These are phyloP conservation scores for Naganishia friedmannii DNA, from an alignment of 768 basidiomycete genomes.

Conservation along the genomic window DNA sequence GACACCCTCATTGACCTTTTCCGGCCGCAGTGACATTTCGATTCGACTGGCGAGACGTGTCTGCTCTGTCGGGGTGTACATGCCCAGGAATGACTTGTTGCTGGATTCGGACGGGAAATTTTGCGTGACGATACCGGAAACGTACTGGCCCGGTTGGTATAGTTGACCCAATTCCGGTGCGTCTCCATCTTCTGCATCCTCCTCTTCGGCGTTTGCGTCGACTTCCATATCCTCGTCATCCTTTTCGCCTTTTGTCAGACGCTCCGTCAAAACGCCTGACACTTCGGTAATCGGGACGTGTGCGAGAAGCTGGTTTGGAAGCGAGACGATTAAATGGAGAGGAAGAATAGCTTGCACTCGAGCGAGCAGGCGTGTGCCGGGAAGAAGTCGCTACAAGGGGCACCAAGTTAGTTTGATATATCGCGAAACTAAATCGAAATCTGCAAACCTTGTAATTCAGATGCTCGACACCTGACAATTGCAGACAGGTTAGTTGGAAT, in stretches of 20 bases:
- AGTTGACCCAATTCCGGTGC: constrained; percentile 69
- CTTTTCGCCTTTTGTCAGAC: constrained; percentile 64
- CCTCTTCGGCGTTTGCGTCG: constrained; percentile 57
- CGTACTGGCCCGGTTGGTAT: constrained; percentile 79
- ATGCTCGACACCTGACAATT: constrained; percentile 66
- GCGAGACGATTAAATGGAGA: constrained; percentile 81
- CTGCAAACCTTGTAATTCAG: constrained; percentile 71
- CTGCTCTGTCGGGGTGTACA: constrained; percentile 49
- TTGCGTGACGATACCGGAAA: constrained; percentile 71
- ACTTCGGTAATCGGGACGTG: constrained; percentile 94
- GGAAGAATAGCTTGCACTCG: constrained; percentile 82
- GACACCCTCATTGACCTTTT: constrained; percentile 77
- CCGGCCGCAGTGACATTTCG: constrained; percentile 79
- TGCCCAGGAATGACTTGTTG: constrained; percentile 42
- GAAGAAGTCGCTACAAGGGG: constrained; percentile 59
- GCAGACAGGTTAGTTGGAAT: too few species aligned
- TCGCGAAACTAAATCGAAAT: constrained; percentile 53
- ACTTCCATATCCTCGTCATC: constrained; percentile 44
- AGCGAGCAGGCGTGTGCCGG: constrained; percentile 84
- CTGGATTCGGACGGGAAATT: constrained; percentile 65
- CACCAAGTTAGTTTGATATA: constrained; percentile 45
- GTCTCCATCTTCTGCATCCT: constrained; percentile 58
- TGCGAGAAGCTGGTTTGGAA: constrained; percentile 91
- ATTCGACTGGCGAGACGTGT: constrained; percentile 54
- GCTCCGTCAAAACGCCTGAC: constrained; percentile 69